phyloP scores from a whole-genome alignment of 1,139 yeast genomes.

The Taphrina wiesneri region DNA sequence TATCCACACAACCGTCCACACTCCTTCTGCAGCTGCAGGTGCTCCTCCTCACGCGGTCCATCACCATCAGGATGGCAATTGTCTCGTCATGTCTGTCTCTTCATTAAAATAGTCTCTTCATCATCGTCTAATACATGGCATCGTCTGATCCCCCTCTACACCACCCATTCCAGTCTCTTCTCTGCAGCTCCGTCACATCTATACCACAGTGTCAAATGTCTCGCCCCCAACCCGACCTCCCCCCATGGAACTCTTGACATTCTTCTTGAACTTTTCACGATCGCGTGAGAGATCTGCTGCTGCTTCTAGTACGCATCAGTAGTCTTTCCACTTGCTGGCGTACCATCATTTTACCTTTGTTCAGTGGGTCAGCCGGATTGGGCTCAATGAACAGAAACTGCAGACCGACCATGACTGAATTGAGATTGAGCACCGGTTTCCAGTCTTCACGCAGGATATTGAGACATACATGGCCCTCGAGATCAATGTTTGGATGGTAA shows the following conservation, averaged over 20 bases:
- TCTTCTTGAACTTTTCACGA: constrained; percentile 56
- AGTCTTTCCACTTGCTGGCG: too few relatives aligned
- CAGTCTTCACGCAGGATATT: constrained; percentile 92
- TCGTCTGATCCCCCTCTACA: neutral
- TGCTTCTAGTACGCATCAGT: constrained; percentile 53
- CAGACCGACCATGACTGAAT: constrained; percentile 79
- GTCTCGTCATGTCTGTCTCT: too few relatives aligned
- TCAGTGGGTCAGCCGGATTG: constrained; percentile 87
- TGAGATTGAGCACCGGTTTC: constrained; percentile 88
- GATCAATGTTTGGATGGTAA: constrained; percentile 91
- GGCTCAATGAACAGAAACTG: constrained; percentile 87
- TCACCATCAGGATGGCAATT: too few relatives aligned
- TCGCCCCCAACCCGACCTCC: constrained; percentile 67
- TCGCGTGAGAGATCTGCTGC: constrained; percentile 70
- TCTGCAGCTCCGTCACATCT: neutral
- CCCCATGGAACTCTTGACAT: constrained; percentile 66
- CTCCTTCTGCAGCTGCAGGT: too few relatives aligned
- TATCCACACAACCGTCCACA: too few relatives aligned
- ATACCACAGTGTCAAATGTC: constrained; percentile 54
- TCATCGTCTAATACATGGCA: neutral
- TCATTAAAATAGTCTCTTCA: too few relatives aligned
- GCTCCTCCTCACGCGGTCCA: too few relatives aligned
- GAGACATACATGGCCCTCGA: constrained; percentile 86
- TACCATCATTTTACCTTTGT: constrained; percentile 52
- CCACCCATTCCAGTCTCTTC: neutral